phyloP scores from a whole-genome alignment of 768 basidiomycete species.

The Basidioascus undulatus region DNA sequence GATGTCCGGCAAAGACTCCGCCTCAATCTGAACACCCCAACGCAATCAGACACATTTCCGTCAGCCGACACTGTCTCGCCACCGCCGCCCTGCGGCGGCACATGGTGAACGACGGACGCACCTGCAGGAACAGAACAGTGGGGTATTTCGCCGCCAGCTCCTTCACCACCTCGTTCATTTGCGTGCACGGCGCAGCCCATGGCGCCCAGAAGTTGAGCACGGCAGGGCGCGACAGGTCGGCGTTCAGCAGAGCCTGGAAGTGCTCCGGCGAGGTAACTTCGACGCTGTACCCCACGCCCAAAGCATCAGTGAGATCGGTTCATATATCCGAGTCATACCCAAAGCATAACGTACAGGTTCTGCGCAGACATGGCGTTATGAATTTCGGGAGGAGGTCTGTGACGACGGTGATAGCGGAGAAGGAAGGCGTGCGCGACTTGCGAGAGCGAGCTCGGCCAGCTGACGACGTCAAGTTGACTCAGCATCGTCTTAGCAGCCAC shows the following conservation, averaged over 20 bases:
- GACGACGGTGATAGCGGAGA: no score
- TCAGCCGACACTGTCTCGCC: neutral
- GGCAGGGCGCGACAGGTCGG: conserved; percentile 56
- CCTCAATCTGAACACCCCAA: conserved; percentile 38
- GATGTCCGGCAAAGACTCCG: conserved; percentile 56
- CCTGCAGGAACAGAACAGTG: conserved; percentile 46
- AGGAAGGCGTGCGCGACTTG: no score
- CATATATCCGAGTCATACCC: no score
- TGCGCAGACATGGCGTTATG: no score
- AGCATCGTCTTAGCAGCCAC: no score
- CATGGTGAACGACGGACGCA: conserved; percentile 18
- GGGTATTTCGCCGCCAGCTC: conserved; percentile 53
- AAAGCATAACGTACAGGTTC: no score
- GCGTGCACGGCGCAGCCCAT: conserved; percentile 69
- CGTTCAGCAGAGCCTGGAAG: conserved; percentile 47
- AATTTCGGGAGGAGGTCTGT: no score
- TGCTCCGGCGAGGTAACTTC: conserved; percentile 36
- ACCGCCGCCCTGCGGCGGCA: neutral
- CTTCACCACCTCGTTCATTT: conserved; percentile 37
- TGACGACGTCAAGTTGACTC: no score
- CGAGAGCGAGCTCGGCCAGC: no score
- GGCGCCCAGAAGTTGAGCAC: conserved; percentile 82
- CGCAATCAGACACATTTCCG: no score
- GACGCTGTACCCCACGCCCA: no score
- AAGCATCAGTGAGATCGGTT: no score